Percentiles rank a stretch among this genome's conserved stretches.
Conservation (phyloP, 75 land plant species). For the Selaginella tamariscina region DNA sequence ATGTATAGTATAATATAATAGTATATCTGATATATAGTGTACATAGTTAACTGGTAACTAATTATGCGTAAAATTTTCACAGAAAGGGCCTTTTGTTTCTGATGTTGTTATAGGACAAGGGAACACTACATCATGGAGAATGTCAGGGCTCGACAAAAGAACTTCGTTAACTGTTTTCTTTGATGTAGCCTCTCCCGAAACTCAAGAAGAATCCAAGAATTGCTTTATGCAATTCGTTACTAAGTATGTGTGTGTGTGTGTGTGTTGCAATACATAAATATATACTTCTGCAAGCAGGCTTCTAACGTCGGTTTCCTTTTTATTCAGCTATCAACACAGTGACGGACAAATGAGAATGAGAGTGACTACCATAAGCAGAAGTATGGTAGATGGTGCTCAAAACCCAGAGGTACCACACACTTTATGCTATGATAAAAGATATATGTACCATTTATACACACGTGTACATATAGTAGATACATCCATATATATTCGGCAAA, state of each 20-base stretch:
- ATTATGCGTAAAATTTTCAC: neutral
- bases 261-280: slow-evolving; percentile 4
- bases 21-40: too few species aligned
- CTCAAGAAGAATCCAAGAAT: slow-evolving; percentile 44
- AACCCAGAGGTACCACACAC: slow-evolving; percentile 83
- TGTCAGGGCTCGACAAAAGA: slow-evolving; percentile 90
- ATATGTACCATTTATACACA: too few species aligned
- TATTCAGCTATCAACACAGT: slow-evolving; percentile 63
- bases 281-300: too few species aligned
- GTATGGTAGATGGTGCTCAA: slow-evolving; percentile 62
- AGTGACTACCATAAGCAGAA: slow-evolving; percentile 69
- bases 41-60: too few species aligned
- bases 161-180: slow-evolving; percentile 84
- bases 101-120: slow-evolving; percentile 87
- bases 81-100: slow-evolving; percentile 36
- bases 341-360: slow-evolving; percentile 65
- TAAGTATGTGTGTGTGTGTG: too few species aligned
- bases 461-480: too few species aligned
- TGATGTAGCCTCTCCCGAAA: slow-evolving; percentile 55
- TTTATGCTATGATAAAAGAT: too few species aligned
- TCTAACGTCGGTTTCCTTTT: too few species aligned
- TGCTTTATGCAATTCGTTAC: slow-evolving; percentile 80
- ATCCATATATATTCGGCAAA: too few species aligned
- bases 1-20: too few species aligned
- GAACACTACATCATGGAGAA: slow-evolving; percentile 77